Base-by-base conservation (phyloP, 2,329 filamentous ascomycete species). In the Microdochium trichocladiopsis region DNA sequence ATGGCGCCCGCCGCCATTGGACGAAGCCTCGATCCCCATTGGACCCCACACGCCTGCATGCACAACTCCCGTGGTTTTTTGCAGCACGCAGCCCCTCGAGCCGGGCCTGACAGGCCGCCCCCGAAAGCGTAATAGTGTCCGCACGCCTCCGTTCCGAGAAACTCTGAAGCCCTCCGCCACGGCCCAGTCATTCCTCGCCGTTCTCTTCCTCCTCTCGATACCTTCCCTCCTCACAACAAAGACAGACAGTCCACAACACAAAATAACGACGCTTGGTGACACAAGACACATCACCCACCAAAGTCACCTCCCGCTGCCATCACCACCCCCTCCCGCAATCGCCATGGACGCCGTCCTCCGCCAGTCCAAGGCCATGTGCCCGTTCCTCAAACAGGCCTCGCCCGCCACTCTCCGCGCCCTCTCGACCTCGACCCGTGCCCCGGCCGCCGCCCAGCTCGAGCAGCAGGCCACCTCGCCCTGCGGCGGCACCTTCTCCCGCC, bases 331-430 rank as follows among this genome's bases (percentile, higher is more conserved):
- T n/a, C 5, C 12, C 41, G 6, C 16, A 31, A 74, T 50, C 60
- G 68, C 56, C 65, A 99, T 99, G 94, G 94, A 99, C 79, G 82
- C 89, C 64, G 85, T 96, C 63, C 84, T 97, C 65, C 90, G 90
- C 71, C 92, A 97, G 74, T 96, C 92, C 69, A 91, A 92, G 80
- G 84, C 88, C 68, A 88, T 99, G 86, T 99, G 94, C 75, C 94
- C 94, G 52, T 99, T 99, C 75, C 79, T 99, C 72, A 93, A 92
- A 79, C 90, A 92, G 74, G 93, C 94, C 33, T 93, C 92, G 36
- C 90, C 93, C 61, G 87, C 91, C 61, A 92, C 91, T 52, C 84
- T 99, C 58, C 92, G 94, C 61, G 88, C 92, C 54, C 82, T 99
- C 66, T 95, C 88, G 49, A 90, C 87, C 54, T 80, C 88, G 51